Evolutionary conservation across 805 yeast genomes (phyloP), one percentile per base, ranked within the genome.

Genomic region (Metschnikowia matae): DNA sequence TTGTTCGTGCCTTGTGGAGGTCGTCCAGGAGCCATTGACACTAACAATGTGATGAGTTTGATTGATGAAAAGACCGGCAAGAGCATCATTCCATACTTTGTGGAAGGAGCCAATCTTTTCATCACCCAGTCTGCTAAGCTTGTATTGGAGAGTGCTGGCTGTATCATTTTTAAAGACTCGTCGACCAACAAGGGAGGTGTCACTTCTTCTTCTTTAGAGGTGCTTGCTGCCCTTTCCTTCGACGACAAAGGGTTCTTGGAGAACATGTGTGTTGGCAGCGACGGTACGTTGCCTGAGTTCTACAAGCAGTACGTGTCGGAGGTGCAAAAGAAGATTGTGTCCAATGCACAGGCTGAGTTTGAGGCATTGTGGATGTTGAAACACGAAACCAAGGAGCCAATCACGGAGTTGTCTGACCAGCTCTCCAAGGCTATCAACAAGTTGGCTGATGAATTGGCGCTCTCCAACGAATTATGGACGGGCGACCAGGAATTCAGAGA

Each of bases 1-100:
- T 74, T 92, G 64, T 91, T 94, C 71, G 97, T 91, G 40, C 99
- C 99, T 51, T 92, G 99, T 71, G 99, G 99, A 69, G 99, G 99
- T 60, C 86, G 99, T 72, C 99, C 99, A 53, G 92, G 88, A 60
- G 95, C 98, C 18, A 84, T 92, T 67, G 95, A 91, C 68, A 82
- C 91, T 56, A 85, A 83, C 68, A 94, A 87, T 62, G 94, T 91
- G 52, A 73, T 75, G 55, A 72, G 72, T 48, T 81, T 89, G 61
- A 81, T 94, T 58, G 89, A 87, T 67, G 76, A 74, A 38, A 82
- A 82, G 61, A 84, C 91, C 31, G 95, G 94, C 51, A 84, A 85
- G 69, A 69, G 87, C 18, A 74, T 81, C 57, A 79, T 94, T 60
- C 95, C 96, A 44, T 89, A 85, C 71, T 82, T 92, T 65, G 97